phyloP scores from a whole-genome alignment of 495 filamentous ascomycete species.

The Saxophila tyrrhenica region DNA sequence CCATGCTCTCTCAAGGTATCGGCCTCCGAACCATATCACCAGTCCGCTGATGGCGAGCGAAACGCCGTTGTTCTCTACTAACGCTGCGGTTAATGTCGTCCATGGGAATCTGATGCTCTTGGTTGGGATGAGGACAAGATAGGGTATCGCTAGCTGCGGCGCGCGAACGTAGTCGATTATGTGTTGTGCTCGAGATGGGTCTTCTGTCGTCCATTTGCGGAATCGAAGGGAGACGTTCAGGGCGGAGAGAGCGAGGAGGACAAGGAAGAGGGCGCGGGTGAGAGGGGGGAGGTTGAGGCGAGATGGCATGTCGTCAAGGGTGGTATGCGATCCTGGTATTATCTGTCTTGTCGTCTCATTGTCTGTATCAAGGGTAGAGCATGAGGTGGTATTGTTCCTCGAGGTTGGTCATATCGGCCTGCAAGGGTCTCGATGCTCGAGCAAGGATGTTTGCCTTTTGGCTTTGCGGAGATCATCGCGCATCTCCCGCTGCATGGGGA shows the following conservation, averaged over 20 bases:
- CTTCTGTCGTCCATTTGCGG: slow-evolving; percentile 40
- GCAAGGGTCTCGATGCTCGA: no score
- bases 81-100: slow-evolving; percentile 75
- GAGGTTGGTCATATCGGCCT: background rate
- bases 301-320: slow-evolving; percentile 42
- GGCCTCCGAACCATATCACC: slow-evolving; percentile 84
- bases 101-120: slow-evolving; percentile 79
- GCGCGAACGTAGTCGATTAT: slow-evolving; percentile 28
- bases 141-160: slow-evolving; percentile 59
- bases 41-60: slow-evolving; percentile 67
- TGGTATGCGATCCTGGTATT: background rate
- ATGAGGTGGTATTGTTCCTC: slow-evolving; percentile 4
- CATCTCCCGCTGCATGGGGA: background rate
- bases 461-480: background rate
- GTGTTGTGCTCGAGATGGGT: slow-evolving; percentile 23
- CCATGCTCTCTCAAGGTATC: slow-evolving; percentile 95
- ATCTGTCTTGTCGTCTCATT: slow-evolving; percentile 13
- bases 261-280: slow-evolving; percentile 68
- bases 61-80: slow-evolving; percentile 89
- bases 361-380: slow-evolving; percentile 17
- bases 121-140: slow-evolving; percentile 76
- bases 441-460: no score
- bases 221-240: slow-evolving; percentile 71
- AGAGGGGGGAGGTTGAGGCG: slow-evolving; percentile 88
- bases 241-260: slow-evolving; percentile 62